Conservation (phyloP, 2,329 filamentous ascomycete genomes). For the Beauveria brongniartii region DNA sequence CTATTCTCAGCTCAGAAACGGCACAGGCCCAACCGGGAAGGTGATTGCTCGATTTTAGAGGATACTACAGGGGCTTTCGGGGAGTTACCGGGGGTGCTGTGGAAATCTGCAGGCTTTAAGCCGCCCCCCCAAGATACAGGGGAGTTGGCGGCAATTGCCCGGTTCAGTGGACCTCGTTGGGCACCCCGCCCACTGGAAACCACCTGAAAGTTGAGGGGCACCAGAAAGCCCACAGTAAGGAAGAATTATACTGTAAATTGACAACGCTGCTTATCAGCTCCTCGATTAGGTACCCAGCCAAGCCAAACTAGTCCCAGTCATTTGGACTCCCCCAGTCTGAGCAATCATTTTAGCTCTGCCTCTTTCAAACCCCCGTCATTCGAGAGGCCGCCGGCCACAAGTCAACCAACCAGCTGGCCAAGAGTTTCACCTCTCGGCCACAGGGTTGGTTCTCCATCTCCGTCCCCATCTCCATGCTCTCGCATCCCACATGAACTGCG, state of each 20-base stretch:
- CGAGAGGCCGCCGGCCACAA: constrained; percentile 2
- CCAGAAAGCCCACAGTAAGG: too few species aligned
- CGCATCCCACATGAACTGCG: neutral
- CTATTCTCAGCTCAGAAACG: neutral
- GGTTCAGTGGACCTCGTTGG: too few species aligned
- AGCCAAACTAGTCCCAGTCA: too few species aligned
- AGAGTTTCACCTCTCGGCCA: neutral
- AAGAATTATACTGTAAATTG: too few species aligned
- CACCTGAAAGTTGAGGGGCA: too few species aligned
- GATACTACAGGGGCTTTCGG: neutral
- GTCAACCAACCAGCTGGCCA: neutral
- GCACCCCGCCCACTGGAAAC: too few species aligned
- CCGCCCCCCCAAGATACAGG: neutral
- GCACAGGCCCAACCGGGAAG: constrained; percentile 1
- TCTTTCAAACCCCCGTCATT: neutral
- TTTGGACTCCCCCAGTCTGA: too few species aligned
- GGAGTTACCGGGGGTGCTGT: neutral
- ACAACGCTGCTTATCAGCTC: neutral
- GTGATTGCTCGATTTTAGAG: neutral
- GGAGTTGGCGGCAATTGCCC: neutral
- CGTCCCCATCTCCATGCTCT: neutral
- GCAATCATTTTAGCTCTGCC: too few species aligned
- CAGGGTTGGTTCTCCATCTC: neutral
- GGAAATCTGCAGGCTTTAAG: neutral
- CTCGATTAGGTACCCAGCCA: neutral